These are phyloP conservation scores for Rheum nobile DNA, from an alignment of 148 eudicot species.

Conservation along the genomic window DNA sequence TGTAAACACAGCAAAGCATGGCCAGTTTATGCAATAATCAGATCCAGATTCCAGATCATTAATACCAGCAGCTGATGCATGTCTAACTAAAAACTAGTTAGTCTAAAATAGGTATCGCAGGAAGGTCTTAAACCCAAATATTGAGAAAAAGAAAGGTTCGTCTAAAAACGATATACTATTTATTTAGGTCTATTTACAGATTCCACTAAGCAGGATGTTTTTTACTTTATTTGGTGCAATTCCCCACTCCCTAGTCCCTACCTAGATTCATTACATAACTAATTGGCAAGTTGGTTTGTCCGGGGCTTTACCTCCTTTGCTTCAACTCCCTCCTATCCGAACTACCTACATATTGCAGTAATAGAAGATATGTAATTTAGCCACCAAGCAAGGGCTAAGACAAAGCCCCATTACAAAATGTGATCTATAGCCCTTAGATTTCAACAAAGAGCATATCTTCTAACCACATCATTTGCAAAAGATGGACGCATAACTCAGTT, in stretches of 20 bases:
- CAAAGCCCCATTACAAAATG: neutral
- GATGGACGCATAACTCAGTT: neutral
- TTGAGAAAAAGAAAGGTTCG: neutral
- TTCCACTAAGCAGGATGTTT: neutral
- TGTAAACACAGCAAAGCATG: neutral
- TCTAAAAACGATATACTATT: neutral
- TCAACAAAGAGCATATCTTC: neutral
- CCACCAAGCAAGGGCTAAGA: neutral
- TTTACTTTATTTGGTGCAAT: neutral
- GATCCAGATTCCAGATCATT: neutral
- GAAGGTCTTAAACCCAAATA: neutral
- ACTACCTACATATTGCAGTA: neutral
- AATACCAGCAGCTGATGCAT: neutral
- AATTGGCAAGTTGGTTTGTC: neutral
- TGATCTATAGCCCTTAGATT: neutral
- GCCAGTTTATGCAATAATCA: neutral
- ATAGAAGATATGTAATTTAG: neutral
- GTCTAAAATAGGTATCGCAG: neutral
- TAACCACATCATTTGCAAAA: neutral
- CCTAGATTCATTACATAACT: neutral
- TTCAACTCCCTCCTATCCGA: neutral
- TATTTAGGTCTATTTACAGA: neutral
- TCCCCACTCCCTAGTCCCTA: neutral
- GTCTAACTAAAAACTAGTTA: neutral
- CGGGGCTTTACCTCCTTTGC: neutral